These are phyloP conservation scores for Phytophthora fragariae DNA, from an alignment of 352 stramenopile genomes.

Conservation along the genomic window DNA sequence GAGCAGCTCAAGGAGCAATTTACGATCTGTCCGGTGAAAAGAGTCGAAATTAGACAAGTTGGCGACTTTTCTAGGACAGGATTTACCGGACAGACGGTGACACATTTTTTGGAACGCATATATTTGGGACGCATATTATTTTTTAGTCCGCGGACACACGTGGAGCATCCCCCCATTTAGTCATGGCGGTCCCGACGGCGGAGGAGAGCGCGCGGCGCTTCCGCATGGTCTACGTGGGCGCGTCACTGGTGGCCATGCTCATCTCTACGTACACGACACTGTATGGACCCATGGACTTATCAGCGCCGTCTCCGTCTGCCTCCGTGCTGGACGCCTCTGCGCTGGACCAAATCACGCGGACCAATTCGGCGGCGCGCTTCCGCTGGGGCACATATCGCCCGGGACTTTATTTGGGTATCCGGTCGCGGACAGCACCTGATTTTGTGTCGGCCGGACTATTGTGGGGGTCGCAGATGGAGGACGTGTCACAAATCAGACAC, in stretches of 20 bases:
- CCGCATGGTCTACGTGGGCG: slow-evolving; percentile 35
- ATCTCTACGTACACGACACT: slow-evolving; percentile 39
- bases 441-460: slow-evolving; percentile 79
- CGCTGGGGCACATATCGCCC: slow-evolving; percentile 84
- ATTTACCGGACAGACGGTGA: background rate
- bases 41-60: background rate
- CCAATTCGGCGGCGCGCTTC: slow-evolving; percentile 46
- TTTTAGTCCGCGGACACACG: slow-evolving; percentile 4
- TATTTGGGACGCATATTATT: background rate
- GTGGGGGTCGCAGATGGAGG: slow-evolving; percentile 73
- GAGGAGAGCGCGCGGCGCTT: slow-evolving; percentile 37
- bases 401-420: slow-evolving; percentile 81
- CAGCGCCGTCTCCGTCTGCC: background rate
- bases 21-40: background rate
- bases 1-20: slow-evolving; percentile 4
- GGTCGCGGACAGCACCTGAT: slow-evolving; percentile 69
- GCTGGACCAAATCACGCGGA: slow-evolving; percentile 44
- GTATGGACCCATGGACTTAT: slow-evolving; percentile 27
- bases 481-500: slow-evolving; percentile 78
- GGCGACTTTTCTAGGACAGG: background rate
- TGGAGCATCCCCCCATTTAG: background rate
- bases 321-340: slow-evolving; percentile 40
- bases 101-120: background rate
- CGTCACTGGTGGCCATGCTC: slow-evolving; percentile 36
- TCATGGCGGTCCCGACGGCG: slow-evolving; percentile 27